Percentiles rank a stretch among this genome's conserved stretches.
phyloP scores from a whole-genome alignment of 2,329 filamentous ascomycete species.

The Fusarium sp. region DNA sequence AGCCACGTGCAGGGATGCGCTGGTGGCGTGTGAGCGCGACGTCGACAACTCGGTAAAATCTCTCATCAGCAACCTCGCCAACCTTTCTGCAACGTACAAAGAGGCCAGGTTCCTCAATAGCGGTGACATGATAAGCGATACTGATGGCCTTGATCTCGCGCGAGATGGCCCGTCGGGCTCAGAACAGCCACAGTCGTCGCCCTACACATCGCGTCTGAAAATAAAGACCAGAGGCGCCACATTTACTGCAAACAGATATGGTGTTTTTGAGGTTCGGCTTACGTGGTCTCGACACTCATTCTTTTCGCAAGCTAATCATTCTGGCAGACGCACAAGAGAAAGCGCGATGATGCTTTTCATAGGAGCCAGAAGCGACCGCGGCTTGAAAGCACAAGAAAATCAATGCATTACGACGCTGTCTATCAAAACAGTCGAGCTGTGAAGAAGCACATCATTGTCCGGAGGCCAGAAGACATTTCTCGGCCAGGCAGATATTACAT shows the following conservation, averaged over 20 bases:
- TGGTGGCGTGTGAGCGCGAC: conserved; percentile 15
- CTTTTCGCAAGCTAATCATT: conserved; percentile 4
- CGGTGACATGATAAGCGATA: neutral
- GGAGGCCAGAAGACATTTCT: conserved; percentile 2
- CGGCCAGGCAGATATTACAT: conserved; percentile 27
- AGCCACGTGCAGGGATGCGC: conserved; percentile 9
- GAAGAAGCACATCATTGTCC: conserved; percentile 35
- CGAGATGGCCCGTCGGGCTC: neutral
- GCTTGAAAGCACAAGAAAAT: conserved; percentile 7
- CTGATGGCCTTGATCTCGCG: conserved; percentile 1
- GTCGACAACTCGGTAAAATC: conserved; percentile 15
- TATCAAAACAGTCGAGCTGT: conserved; percentile 34
- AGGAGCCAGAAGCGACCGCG: conserved; percentile 8
- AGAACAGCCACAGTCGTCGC: neutral
- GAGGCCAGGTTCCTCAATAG: neutral
- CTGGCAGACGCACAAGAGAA: conserved; percentile 24
- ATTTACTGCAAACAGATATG: conserved; percentile 4
- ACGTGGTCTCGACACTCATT: neutral
- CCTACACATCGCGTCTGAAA: neutral
- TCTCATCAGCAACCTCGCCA: conserved; percentile 18
- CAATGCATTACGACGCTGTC: conserved; percentile 35
- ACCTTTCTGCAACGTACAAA: neutral
- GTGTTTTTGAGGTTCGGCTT: conserved; percentile 14
- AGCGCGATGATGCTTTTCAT: neutral
- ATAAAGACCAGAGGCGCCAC: conserved; percentile 5